Conservation (phyloP, 2,329 filamentous ascomycete species). For the Bretziella fagacearum region DNA sequence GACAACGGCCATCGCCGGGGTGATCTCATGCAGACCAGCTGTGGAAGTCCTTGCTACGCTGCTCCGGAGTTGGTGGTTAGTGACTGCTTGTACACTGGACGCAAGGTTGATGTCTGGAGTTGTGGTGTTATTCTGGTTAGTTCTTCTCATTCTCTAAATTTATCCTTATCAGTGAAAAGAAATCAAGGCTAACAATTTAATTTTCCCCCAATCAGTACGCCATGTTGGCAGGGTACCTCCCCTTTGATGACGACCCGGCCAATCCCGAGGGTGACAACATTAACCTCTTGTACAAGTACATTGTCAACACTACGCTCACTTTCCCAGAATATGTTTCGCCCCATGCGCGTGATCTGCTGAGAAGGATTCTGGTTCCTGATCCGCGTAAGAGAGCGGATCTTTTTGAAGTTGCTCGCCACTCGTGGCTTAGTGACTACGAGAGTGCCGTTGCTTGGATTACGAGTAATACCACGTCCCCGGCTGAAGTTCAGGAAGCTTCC, state of each 20-base stretch:
- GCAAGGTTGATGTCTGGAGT: conserved; percentile 98
- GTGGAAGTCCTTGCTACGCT: conserved; percentile 93
- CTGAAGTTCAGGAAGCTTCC: conserved; percentile 69
- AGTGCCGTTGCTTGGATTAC: conserved; percentile 94
- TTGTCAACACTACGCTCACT: conserved; percentile 87
- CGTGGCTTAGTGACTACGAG: conserved; percentile 95
- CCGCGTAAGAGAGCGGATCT: conserved; percentile 87
- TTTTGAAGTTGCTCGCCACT: conserved; percentile 93
- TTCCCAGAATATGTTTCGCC: conserved; percentile 98
- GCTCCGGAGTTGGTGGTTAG: conserved; percentile 94
- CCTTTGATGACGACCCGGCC: conserved; percentile 94
- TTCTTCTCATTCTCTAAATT: conserved; percentile 16
- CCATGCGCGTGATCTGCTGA: conserved; percentile 79
- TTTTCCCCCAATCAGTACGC: conserved; percentile 58
- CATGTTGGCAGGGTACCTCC: conserved; percentile 93
- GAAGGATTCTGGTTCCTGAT: conserved; percentile 87
- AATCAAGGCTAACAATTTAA: too few species aligned
- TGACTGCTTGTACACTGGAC: conserved; percentile 89
- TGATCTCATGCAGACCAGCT: conserved; percentile 97
- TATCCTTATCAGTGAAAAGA: not conserved
- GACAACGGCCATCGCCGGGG: conserved; percentile 63
- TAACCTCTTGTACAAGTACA: conserved; percentile 97
- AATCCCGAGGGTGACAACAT: conserved; percentile 99
- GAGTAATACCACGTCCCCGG: conserved; percentile 75
- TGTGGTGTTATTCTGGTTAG: conserved; percentile 94